Percentiles rank a stretch among this genome's conserved stretches.
phyloP scores from a whole-genome alignment of 2,329 filamentous ascomycete genomes.

The Tolypocladium tropicale region DNA sequence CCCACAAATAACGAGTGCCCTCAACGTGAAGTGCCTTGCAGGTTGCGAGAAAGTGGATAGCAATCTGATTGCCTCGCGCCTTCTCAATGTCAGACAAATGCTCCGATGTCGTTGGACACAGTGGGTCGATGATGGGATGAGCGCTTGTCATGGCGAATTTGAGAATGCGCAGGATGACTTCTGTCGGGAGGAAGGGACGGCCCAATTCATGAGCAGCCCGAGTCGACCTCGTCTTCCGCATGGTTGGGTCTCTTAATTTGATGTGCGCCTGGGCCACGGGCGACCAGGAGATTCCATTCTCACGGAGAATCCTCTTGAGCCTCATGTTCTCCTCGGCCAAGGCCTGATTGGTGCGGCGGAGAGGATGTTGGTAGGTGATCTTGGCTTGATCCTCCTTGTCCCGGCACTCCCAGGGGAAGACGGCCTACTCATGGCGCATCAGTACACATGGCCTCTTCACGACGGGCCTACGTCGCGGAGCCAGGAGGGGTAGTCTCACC shows the following conservation, averaged over 20 bases:
- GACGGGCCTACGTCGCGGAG: too few relatives aligned
- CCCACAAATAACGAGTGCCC: constrained; percentile 39
- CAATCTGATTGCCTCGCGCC: constrained; percentile 34
- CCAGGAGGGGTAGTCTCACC: neutral
- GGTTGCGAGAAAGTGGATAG: constrained; percentile 42
- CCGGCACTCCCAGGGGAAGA: constrained; percentile 38
- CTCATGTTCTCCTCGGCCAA: constrained; percentile 37
- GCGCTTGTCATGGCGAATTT: constrained; percentile 38
- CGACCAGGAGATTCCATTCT: constrained; percentile 43
- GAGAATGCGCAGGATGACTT: constrained; percentile 42
- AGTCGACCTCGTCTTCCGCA: constrained; percentile 22
- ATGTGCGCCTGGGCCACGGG: constrained; percentile 22
- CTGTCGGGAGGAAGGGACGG: constrained; percentile 37
- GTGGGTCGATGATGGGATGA: constrained; percentile 42
- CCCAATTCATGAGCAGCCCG: constrained; percentile 16
- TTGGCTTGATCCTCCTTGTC: constrained; percentile 42
- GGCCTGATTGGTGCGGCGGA: constrained; percentile 34
- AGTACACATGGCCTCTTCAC: neutral
- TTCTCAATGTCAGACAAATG: constrained; percentile 34
- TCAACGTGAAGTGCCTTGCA: constrained; percentile 39
- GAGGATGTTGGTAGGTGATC: constrained; percentile 34
- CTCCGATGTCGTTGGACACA: constrained; percentile 32
- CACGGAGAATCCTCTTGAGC: constrained; percentile 40
- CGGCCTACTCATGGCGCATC: constrained; percentile 11
- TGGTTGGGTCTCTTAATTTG: constrained; percentile 18